phyloP scores from a whole-genome alignment of 2,329 filamentous ascomycete species.

The Canariomyces notabilis region DNA sequence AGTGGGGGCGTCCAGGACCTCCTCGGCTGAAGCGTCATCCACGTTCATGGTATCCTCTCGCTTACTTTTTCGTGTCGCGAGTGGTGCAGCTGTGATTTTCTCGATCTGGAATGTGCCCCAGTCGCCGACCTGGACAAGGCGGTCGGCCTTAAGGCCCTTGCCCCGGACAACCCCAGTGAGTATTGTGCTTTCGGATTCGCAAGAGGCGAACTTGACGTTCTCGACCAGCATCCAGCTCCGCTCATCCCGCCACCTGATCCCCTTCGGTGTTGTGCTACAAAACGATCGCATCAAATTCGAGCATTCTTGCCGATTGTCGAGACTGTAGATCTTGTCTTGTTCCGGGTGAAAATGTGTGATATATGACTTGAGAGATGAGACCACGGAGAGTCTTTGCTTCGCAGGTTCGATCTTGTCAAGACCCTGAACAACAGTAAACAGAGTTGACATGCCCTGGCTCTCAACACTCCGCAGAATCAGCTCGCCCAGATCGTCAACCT shows the following conservation, averaged over 20 bases:
- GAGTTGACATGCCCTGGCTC: conserved; percentile 88
- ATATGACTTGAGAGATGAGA: conserved; percentile 82
- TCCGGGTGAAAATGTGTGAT: conserved; percentile 92
- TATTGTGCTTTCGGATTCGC: conserved; percentile 58
- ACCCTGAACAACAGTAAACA: conserved; percentile 79
- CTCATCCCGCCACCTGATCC: conserved; percentile 91
- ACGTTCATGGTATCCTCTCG: conserved; percentile 61
- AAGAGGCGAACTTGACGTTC: conserved; percentile 65
- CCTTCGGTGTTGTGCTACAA: conserved; percentile 88
- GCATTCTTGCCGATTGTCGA: conserved; percentile 86
- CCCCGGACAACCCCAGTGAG: conserved; percentile 84
- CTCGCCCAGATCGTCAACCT: conserved; percentile 82
- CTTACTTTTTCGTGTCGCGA: conserved; percentile 56
- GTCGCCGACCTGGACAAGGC: conserved; percentile 84
- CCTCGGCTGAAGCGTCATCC: conserved; percentile 51
- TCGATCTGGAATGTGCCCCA: conserved; percentile 93
- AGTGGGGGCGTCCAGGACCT: conserved; percentile 64
- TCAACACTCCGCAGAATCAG: conserved; percentile 81
- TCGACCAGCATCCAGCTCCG: conserved; percentile 94
- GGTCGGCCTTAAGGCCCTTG: conserved; percentile 80
- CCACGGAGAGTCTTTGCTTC: conserved; percentile 71
- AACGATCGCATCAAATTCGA: conserved; percentile 85
- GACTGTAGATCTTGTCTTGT: conserved; percentile 83
- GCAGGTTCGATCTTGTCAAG: conserved; percentile 72
- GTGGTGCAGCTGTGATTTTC: conserved; percentile 74